A percentile compares a stretch with the other conserved stretches of the same genome.
Conservation (phyloP, 306 rosid genomes). For the Dryas drummondii region DNA sequence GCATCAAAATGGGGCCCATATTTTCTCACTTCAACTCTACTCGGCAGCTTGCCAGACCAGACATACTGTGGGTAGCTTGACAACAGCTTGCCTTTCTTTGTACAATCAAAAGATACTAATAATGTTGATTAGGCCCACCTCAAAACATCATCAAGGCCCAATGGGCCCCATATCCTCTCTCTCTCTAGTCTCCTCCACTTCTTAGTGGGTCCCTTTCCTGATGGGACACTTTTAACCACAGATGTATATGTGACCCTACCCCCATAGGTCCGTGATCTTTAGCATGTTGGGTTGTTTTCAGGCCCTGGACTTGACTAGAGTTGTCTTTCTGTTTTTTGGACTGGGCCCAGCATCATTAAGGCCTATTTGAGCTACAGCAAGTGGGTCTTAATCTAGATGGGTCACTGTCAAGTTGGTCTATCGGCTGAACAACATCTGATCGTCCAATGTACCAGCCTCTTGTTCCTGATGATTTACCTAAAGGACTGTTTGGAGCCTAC, state of each 20-base stretch:
- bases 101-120: constrained; percentile 19
- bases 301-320: constrained; percentile 25
- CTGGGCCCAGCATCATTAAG: constrained; percentile 37
- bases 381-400: constrained; percentile 8
- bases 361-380: constrained; percentile 24
- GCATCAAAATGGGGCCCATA: constrained; percentile 23
- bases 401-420: constrained; percentile 26
- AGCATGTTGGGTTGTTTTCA: constrained; percentile 48
- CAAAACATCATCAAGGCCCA: constrained; percentile 13
- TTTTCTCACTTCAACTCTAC: constrained; percentile 7
- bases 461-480: background rate
- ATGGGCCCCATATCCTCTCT: background rate
- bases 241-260: constrained; percentile 20
- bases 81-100: constrained; percentile 36
- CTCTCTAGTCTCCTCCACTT: background rate
- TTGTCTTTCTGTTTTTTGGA: constrained; percentile 22
- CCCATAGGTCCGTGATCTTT: constrained; percentile 25
- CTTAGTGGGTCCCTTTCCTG: constrained; percentile 14
- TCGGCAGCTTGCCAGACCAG: constrained; percentile 31
- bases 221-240: constrained; percentile 33
- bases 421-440: constrained; percentile 6
- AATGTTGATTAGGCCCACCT: constrained; percentile 36
- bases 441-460: constrained; percentile 11
- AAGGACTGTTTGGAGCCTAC: background rate
- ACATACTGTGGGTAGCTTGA: constrained; percentile 46